Conservation (phyloP, 345 rosid genomes). For the Pugionium dolabratum region DNA sequence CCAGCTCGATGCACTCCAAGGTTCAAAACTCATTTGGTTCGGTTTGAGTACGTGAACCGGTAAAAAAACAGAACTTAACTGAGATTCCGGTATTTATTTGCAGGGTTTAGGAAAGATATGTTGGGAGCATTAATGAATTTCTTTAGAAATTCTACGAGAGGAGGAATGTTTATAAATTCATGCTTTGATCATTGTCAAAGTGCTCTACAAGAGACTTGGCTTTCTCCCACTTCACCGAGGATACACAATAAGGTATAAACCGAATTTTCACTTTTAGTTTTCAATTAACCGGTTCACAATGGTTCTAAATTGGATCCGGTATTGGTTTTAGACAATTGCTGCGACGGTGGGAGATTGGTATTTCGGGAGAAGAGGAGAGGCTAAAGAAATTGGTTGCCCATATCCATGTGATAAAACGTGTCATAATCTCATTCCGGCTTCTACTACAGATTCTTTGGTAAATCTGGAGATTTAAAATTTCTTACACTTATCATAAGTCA, state of each 20-base stretch:
- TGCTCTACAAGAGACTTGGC: constrained; percentile 83
- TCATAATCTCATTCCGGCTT: constrained; percentile 62
- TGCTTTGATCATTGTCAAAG: constrained; percentile 99
- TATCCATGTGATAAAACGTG: constrained; percentile 82
- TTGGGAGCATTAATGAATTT: constrained; percentile 53
- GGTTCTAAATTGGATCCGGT: not conserved
- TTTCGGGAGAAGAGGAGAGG: constrained; percentile 49
- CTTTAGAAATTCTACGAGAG: constrained; percentile 45
- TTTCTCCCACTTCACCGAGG: constrained; percentile 70
- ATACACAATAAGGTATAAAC: constrained; percentile 62
- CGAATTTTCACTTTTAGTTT: not conserved
- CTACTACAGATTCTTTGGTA: constrained; percentile 35
- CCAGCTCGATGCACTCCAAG: constrained; percentile 68
- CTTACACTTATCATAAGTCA: not conserved
- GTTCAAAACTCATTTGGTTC: constrained; percentile 35
- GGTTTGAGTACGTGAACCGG: not conserved
- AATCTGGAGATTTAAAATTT: constrained; percentile 16
- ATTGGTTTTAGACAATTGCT: constrained; percentile 64
- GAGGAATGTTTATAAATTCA: constrained; percentile 87
- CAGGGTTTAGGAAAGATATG: constrained; percentile 85
- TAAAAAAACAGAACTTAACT: not conserved
- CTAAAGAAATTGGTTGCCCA: constrained; percentile 64
- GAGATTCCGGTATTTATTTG: not conserved
- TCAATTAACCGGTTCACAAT: not conserved
- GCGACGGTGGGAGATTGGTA: constrained; percentile 94